Percentiles rank a stretch among this genome's conserved stretches.
phyloP scores from a whole-genome alignment of 805 yeast genomes.

The Scheffersomyces amazonensis region DNA sequence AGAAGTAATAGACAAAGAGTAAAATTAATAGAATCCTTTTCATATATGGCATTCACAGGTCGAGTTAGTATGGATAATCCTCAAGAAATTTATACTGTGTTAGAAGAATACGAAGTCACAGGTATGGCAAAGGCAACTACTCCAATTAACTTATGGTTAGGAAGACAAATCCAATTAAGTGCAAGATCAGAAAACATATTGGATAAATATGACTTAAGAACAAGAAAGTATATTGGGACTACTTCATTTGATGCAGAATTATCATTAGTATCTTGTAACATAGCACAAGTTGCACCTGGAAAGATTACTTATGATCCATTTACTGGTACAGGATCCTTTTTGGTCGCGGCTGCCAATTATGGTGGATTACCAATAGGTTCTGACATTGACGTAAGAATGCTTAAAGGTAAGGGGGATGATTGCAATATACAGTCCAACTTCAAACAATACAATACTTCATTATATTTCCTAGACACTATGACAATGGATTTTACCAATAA shows the following conservation, averaged over 20 bases:
- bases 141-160: constrained; percentile 69
- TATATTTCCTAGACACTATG: constrained; percentile 66
- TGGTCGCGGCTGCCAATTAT: constrained; percentile 81
- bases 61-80: constrained; percentile 77
- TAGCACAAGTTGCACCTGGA: constrained; percentile 69
- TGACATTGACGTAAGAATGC: constrained; percentile 80
- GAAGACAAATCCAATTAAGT: constrained; percentile 63
- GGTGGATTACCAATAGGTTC: constrained; percentile 83
- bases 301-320: constrained; percentile 88
- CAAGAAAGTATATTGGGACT: constrained; percentile 87
- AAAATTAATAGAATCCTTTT: constrained; percentile 66
- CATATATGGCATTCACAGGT: constrained; percentile 71
- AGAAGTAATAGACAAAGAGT: constrained; percentile 52
- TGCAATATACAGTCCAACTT: constrained; percentile 65
- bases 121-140: constrained; percentile 45
- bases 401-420: constrained; percentile 63
- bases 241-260: constrained; percentile 96
- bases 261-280: constrained; percentile 80
- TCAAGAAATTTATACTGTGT: constrained; percentile 61
- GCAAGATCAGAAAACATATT: constrained; percentile 62
- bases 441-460: constrained; percentile 61
- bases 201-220: constrained; percentile 77
- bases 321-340: constrained; percentile 93
- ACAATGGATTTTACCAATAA: constrained; percentile 96
- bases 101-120: constrained; percentile 65